Conservation (phyloP, 2,329 filamentous ascomycete species). For the Helicocarpus griseus region DNA sequence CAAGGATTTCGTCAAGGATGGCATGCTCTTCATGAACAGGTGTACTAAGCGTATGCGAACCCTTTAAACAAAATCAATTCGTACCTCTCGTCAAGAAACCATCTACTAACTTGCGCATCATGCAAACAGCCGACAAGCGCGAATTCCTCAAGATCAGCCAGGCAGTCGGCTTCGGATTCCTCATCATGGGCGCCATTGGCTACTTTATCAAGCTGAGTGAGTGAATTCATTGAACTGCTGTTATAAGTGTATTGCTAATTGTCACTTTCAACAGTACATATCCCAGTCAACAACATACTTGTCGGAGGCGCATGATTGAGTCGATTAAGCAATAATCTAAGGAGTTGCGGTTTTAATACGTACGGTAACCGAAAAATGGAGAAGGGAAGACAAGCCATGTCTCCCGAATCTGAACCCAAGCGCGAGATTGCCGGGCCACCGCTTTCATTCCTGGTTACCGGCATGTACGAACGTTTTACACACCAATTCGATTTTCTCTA, state of each 20-base stretch:
- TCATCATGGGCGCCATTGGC: conserved; percentile 52
- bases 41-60: conserved; percentile 38
- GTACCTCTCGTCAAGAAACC: not conserved
- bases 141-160: conserved; percentile 54
- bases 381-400: not conserved
- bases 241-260: not conserved
- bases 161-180: conserved; percentile 50
- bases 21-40: conserved; percentile 39
- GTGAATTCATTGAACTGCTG: conserved; percentile 15
- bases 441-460: too few relatives aligned
- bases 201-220: conserved; percentile 52
- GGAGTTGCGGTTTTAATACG: not conserved
- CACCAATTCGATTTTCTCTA: too few relatives aligned
- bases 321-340: not conserved
- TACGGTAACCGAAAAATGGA: not conserved
- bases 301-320: conserved; percentile 35
- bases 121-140: conserved; percentile 44
- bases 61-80: not conserved
- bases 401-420: too few relatives aligned
- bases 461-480: too few relatives aligned
- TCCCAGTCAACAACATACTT: conserved; percentile 42
- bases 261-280: conserved; percentile 31
- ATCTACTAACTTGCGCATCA: conserved; percentile 11
- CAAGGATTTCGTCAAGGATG: conserved; percentile 44
- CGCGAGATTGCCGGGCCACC: too few relatives aligned